These are phyloP conservation scores for Talaromyces marneffei DNA, from an alignment of 2,329 filamentous ascomycete species.

Conservation along the genomic window DNA sequence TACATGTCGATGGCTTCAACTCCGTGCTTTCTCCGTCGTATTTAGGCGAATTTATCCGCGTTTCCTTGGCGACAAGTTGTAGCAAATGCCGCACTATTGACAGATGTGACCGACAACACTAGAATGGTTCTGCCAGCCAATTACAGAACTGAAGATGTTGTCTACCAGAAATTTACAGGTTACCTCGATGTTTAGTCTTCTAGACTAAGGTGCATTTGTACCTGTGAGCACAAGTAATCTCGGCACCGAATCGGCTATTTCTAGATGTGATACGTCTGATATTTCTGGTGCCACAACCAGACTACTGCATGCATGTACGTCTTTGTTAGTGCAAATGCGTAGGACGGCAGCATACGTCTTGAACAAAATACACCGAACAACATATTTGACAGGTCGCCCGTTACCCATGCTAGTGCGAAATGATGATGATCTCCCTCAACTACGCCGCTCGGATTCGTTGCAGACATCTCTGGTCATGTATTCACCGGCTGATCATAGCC, in stretches of 20 bases:
- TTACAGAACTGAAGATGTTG: neutral
- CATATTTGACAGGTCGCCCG: neutral
- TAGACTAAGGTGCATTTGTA: neutral
- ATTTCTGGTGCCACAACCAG: neutral
- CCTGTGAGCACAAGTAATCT: neutral
- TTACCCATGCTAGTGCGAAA: neutral
- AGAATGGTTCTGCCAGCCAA: neutral
- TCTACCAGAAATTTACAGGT: neutral
- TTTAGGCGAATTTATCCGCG: neutral
- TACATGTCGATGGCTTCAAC: neutral
- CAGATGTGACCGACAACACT: neutral
- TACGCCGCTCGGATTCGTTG: conserved; percentile 2
- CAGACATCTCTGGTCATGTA: neutral
- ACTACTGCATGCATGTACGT: neutral
- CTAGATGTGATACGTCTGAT: neutral
- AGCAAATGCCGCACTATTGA: neutral
- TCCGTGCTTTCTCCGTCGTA: neutral
- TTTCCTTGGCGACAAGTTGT: neutral
- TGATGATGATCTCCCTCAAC: neutral
- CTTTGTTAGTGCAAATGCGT: neutral
- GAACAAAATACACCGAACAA: neutral
- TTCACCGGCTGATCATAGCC: neutral
- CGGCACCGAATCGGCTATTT: neutral
- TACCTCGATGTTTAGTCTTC: neutral
- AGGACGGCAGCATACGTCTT: neutral